phyloP scores from a whole-genome alignment of 345 rosid genomes.

The Geranium brycei region DNA sequence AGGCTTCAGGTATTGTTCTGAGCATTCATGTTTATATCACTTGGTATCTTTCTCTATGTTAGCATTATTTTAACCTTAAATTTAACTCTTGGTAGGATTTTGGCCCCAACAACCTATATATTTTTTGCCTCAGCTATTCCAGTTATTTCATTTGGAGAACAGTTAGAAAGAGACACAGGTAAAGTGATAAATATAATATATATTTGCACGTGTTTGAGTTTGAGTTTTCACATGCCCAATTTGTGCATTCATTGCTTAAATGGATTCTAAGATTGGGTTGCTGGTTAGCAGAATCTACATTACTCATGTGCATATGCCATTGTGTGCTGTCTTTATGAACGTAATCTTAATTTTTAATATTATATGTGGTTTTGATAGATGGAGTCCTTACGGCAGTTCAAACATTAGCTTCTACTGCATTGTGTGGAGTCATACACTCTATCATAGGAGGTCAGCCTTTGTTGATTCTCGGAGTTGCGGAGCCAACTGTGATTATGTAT shows the following conservation, averaged over 20 bases:
- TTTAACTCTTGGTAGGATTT: slow-evolving; percentile 35
- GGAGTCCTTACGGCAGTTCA: slow-evolving; percentile 86
- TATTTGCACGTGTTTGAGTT: not conserved
- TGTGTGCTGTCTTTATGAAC: too few relatives aligned
- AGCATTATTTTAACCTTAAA: too few relatives aligned
- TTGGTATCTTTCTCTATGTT: too few relatives aligned
- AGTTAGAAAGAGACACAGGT: slow-evolving; percentile 84
- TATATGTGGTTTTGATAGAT: slow-evolving; percentile 27
- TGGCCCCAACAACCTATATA: slow-evolving; percentile 91
- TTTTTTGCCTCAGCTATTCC: slow-evolving; percentile 96
- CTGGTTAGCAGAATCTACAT: too few relatives aligned
- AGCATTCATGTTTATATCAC: too few relatives aligned
- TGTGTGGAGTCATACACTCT: slow-evolving; percentile 83
- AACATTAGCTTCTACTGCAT: slow-evolving; percentile 81
- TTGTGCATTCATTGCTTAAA: not conserved
- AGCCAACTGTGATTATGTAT: slow-evolving; percentile 95
- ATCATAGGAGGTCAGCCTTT: slow-evolving; percentile 82
- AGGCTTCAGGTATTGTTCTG: slow-evolving; percentile 49
- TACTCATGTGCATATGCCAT: too few relatives aligned
- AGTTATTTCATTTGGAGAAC: slow-evolving; percentile 88
- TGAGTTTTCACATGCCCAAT: not conserved
- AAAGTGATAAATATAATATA: slow-evolving; percentile 1
- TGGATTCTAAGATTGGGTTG: too few relatives aligned
- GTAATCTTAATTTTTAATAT: not conserved
- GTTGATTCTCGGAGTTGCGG: slow-evolving; percentile 93